A percentile compares a stretch with the other conserved stretches of the same genome.
Evolutionary conservation across 176 grass and related monocot species (phyloP).

Genomic region (Eragrostis curvula): DNA sequence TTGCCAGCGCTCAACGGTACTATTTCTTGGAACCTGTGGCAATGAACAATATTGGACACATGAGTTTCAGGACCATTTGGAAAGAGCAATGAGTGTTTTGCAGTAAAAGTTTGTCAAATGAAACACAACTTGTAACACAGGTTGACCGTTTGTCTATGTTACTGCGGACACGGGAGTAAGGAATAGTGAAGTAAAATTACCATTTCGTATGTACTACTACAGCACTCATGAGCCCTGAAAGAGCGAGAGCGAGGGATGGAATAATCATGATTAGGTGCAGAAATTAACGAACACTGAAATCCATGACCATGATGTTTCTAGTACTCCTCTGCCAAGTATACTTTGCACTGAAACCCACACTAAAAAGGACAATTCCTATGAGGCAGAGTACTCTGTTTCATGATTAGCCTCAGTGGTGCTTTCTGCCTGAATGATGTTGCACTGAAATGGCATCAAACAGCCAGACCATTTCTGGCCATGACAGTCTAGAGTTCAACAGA

Average conservation of each 20-base stretch:
- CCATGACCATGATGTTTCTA: constrained; percentile 15
- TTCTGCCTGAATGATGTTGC: background rate
- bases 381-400: background rate
- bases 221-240: background rate
- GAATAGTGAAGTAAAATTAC: too few species aligned
- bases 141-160: background rate
- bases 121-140: background rate
- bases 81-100: background rate
- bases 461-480: background rate
- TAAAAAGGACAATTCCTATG: background rate
- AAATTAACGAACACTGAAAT: constrained; percentile 41
- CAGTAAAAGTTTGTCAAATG: background rate
- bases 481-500: too few species aligned
- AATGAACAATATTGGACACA: background rate
- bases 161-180: too few species aligned
- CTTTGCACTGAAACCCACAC: constrained; percentile 36
- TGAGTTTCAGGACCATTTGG: background rate
- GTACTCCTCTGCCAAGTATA: constrained; percentile 6
- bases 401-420: constrained; percentile 8
- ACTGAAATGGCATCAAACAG: background rate
- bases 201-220: background rate
- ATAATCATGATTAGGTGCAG: constrained; percentile 26
- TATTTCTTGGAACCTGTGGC: constrained; percentile 85
- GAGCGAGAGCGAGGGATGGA: background rate
- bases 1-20: constrained; percentile 84